A percentile compares a stretch with the other conserved stretches of the same genome.
phyloP scores from a whole-genome alignment of 1,139 yeast species.

The Taiozyma sp. region DNA sequence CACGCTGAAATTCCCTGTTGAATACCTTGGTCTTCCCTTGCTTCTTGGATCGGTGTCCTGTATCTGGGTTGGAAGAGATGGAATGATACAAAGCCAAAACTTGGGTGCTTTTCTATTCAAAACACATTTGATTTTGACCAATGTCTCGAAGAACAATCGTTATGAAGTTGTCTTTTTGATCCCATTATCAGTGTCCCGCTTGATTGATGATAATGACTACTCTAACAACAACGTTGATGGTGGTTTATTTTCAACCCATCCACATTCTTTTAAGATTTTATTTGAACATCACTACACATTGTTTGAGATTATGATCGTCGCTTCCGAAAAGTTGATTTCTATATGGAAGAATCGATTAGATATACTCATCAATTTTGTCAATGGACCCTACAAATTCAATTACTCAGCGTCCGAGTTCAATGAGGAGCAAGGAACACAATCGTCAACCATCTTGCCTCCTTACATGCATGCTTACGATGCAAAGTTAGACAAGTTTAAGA shows the following conservation, averaged over 20 bases:
- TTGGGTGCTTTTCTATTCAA: constrained; percentile 46
- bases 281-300: constrained; percentile 40
- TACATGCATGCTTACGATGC: constrained; percentile 16
- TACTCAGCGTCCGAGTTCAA: constrained; percentile 27
- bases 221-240: constrained; percentile 29
- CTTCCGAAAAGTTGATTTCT: constrained; percentile 33
- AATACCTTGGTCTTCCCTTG: constrained; percentile 39
- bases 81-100: constrained; percentile 20
- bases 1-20: constrained; percentile 23
- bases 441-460: constrained; percentile 19
- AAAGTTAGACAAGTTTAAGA: constrained; percentile 13
- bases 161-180: constrained; percentile 40
- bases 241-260: constrained; percentile 29
- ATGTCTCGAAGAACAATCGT: constrained; percentile 22
- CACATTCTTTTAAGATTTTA: constrained; percentile 36
- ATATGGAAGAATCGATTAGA: constrained; percentile 39
- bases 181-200: constrained; percentile 38
- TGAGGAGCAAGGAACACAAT: constrained; percentile 18
- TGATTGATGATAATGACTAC: constrained; percentile 27
- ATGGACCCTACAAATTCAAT: constrained; percentile 38
- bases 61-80: constrained; percentile 34
- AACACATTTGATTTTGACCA: constrained; percentile 39
- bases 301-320: constrained; percentile 43
- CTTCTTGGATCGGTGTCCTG: constrained; percentile 37
- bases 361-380: constrained; percentile 33